Percentiles rank a stretch among this genome's conserved stretches.
These are phyloP conservation scores for Malassezia globosa DNA, from an alignment of 1,284 basidiomycete genomes.

Conservation along the genomic window DNA sequence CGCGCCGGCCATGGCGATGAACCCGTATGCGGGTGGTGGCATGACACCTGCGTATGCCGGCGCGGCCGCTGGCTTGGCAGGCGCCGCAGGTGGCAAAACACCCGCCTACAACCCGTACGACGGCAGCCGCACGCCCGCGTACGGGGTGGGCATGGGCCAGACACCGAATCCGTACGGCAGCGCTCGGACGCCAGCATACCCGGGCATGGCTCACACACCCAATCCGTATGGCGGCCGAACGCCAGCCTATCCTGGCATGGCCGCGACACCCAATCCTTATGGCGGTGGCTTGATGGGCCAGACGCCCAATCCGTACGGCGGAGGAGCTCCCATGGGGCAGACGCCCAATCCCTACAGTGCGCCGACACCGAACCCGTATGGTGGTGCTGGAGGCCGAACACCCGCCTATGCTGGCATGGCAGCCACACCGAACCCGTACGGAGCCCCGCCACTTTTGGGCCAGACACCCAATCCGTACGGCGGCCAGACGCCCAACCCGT, in stretches of 20 bases:
- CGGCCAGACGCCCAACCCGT: conserved; percentile 5
- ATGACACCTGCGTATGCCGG: conserved; percentile 24
- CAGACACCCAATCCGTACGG: conserved; percentile 13
- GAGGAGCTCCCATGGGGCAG: conserved; percentile 1
- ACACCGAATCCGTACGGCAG: conserved; percentile 21
- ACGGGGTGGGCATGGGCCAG: conserved; percentile 21
- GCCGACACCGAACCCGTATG: conserved; percentile 7
- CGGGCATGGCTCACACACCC: conserved; percentile 3
- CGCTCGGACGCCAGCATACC: conserved; percentile 23
- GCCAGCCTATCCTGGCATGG: conserved; percentile 19
- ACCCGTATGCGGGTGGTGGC: conserved; percentile 24
- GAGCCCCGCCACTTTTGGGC: not conserved
- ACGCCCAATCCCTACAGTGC: conserved; percentile 23
- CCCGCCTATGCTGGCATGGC: conserved; percentile 25
- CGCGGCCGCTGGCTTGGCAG: not conserved
- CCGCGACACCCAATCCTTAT: conserved; percentile 7
- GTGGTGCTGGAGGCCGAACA: conserved; percentile 33
- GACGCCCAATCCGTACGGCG: conserved; percentile 15
- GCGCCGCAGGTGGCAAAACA: too few species aligned
- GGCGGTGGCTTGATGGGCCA: conserved; percentile 14
- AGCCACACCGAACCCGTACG: conserved; percentile 15
- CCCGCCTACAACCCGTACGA: conserved; percentile 12
- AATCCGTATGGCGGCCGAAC: conserved; percentile 28
- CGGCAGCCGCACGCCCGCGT: conserved; percentile 29
- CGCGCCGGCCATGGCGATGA: conserved; percentile 5